Percentiles rank a stretch among this genome's conserved stretches.
Conservation (phyloP, 768 basidiomycete genomes). For the Tricholoma bakamatsutake region DNA sequence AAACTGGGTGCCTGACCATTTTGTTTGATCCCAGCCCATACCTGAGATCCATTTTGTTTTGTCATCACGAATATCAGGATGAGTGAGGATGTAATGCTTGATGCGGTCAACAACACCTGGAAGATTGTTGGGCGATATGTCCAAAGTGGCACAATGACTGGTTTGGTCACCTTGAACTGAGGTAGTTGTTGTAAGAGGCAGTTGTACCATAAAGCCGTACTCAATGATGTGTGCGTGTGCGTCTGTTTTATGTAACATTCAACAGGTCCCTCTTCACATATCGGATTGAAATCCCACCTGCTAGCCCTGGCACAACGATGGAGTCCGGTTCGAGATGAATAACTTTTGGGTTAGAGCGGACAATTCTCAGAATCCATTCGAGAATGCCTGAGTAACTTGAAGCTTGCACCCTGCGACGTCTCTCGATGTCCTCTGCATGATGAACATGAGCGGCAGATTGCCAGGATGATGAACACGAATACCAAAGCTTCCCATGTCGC, state of each 20-base stretch:
- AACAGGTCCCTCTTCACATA: neutral
- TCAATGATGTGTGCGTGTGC: slow-evolving; percentile 75
- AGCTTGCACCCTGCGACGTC: neutral
- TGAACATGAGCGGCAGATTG: neutral
- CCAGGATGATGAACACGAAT: neutral
- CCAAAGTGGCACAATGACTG: too few species aligned
- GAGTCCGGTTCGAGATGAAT: slow-evolving; percentile 20
- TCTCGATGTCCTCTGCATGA: slow-evolving; percentile 10
- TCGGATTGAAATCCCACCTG: slow-evolving; percentile 38
- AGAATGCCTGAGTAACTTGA: slow-evolving; percentile 4
- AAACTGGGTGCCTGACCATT: slow-evolving; percentile 58
- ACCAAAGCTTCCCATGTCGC: slow-evolving; percentile 46
- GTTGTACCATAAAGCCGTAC: slow-evolving; percentile 66
- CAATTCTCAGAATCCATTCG: slow-evolving; percentile 2
- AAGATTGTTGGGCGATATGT: neutral
- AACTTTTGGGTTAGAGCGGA: slow-evolving; percentile 5
- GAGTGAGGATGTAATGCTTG: slow-evolving; percentile 49
- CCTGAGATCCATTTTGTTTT: slow-evolving; percentile 70
- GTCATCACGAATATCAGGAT: slow-evolving; percentile 51
- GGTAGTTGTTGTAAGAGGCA: slow-evolving; percentile 52
- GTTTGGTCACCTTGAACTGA: slow-evolving; percentile 50
- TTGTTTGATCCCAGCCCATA: slow-evolving; percentile 93
- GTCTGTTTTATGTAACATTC: slow-evolving; percentile 34
- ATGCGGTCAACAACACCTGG: slow-evolving; percentile 61
- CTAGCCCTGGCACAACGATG: slow-evolving; percentile 66